These are phyloP conservation scores for Backusella circina DNA, from an alignment of 192 early-diverging fungal genomes.

Conservation along the genomic window DNA sequence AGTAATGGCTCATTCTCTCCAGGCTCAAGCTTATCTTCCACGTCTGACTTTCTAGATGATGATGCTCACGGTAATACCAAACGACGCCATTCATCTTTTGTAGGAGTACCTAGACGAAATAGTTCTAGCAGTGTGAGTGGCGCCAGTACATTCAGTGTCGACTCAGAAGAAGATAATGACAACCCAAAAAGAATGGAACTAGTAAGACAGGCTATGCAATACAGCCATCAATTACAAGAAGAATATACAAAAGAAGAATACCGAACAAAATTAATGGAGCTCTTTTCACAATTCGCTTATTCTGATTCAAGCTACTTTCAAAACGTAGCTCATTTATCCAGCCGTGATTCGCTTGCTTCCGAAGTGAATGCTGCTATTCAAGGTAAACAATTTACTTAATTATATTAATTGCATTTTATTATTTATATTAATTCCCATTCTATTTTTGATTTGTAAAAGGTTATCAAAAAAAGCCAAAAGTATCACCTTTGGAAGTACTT, in stretches of 20 bases:
- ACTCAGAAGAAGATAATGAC: conserved; percentile 19
- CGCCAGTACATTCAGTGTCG: background rate
- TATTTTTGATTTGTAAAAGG: background rate
- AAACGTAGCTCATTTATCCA: conserved; percentile 42
- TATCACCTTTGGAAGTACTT: conserved; percentile 38
- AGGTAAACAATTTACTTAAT: conserved; percentile 28
- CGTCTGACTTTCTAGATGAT: background rate
- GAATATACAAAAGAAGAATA: conserved; percentile 39
- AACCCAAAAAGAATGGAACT: background rate
- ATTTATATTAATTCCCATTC: background rate
- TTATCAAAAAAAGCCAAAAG: conserved; percentile 4
- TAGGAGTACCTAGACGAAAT: conserved; percentile 3
- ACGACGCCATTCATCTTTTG: background rate
- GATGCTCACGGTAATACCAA: background rate
- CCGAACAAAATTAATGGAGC: conserved; percentile 31
- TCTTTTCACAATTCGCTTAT: conserved; percentile 74
- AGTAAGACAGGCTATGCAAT: conserved; percentile 39
- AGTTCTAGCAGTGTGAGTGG: background rate
- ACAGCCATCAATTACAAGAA: conserved; percentile 53
- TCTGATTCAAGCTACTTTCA: conserved; percentile 46
- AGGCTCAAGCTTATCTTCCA: background rate
- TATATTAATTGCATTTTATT: background rate
- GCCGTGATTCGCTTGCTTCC: conserved; percentile 57
- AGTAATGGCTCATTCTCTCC: background rate
- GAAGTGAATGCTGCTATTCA: conserved; percentile 69